A percentile compares a stretch with the other conserved stretches of the same genome.
Conservation (phyloP, 2,329 filamentous ascomycete genomes). For the Cladosporium colombiae region DNA sequence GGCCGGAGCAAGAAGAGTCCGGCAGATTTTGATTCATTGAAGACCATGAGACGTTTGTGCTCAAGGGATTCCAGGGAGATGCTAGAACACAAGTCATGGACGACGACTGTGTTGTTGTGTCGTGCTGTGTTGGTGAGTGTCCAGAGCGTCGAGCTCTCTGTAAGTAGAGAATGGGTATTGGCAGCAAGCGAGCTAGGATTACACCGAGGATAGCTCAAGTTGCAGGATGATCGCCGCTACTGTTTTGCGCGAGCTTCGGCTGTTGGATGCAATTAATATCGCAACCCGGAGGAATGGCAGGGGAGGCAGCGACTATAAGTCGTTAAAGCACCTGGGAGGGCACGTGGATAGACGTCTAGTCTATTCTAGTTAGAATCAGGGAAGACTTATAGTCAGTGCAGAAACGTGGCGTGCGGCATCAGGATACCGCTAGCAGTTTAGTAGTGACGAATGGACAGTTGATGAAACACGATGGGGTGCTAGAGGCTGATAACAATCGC, state of each 20-base stretch:
- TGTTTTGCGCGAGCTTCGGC: conserved; percentile 21
- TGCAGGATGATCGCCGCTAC: conserved; percentile 21
- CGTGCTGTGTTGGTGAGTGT: conserved; percentile 2
- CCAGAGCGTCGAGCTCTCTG: background rate
- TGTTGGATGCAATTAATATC: conserved; percentile 21
- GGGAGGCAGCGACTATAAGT: conserved; percentile 21
- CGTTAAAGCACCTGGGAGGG: conserved; percentile 12
- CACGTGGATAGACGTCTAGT: conserved; percentile 18
- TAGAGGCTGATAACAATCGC: conserved; percentile 11
- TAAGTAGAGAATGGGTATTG: conserved; percentile 2
- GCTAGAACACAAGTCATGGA: conserved; percentile 37
- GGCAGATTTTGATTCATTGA: conserved; percentile 33
- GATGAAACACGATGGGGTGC: conserved; percentile 18
- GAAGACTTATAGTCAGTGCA: conserved; percentile 17
- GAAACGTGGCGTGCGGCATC: conserved; percentile 21
- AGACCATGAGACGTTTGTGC: conserved; percentile 33
- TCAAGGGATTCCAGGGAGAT: conserved; percentile 34
- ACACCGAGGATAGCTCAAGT: conserved; percentile 2
- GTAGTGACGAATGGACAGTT: conserved; percentile 12
- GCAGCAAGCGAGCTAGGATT: conserved; percentile 8
- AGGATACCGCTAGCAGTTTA: conserved; percentile 18
- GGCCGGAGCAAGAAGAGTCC: conserved; percentile 24
- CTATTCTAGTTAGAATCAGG: conserved; percentile 15
- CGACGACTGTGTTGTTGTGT: conserved; percentile 4
- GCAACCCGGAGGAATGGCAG: conserved; percentile 18